Evolutionary conservation across 495 filamentous ascomycete species (phyloP), one percentile per base, ranked within the genome.

Genomic region (Tuber indicum): DNA sequence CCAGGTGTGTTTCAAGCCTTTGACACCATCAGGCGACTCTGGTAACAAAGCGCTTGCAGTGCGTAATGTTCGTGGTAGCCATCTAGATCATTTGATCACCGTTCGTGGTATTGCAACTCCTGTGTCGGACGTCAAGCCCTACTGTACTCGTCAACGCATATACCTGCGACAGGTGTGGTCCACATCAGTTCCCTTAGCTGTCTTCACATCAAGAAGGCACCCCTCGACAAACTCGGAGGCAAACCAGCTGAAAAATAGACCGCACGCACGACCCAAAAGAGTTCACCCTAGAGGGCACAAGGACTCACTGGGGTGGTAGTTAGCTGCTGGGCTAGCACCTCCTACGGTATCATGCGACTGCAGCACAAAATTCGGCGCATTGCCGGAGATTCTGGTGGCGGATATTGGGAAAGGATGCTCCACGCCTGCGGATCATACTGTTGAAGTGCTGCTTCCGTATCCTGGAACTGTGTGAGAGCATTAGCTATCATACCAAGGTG

Each of bases 71-170:
- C 89, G 92, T 58, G 94, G 94, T 58, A 94, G 97, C 75, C 94
- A 98, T 85, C 88, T 99, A 4, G 96, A 96, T 69, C 90, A 92
- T 77, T 87, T 99, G 77, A 98, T 99, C 82, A 98, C 95, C 23
- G 91, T 99, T 42, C 91, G 96, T 70, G 96, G 94, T 75, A 99
- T 99, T 77, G 90, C 94, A 3, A 99, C 96, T 1, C 88, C 96
- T 84, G 96, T 98, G 3, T 97, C 95, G 2, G 96, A 99, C 83
- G 96, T 99, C 76, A 99, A 99, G 86, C 96, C 96, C 96, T 46
- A 90, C 96, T n/a, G 93, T 97, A 36, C 91, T 93, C 80, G 96
- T 99, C 77, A 97, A 97, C 84, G 96, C 96, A 49, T 99, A 98
- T 84, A 94, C 94, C 43, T 99, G 96, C 86, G 96, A 99, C 83